phyloP scores from a whole-genome alignment of 805 yeast species.

The Naumovozyma dairenensis region DNA sequence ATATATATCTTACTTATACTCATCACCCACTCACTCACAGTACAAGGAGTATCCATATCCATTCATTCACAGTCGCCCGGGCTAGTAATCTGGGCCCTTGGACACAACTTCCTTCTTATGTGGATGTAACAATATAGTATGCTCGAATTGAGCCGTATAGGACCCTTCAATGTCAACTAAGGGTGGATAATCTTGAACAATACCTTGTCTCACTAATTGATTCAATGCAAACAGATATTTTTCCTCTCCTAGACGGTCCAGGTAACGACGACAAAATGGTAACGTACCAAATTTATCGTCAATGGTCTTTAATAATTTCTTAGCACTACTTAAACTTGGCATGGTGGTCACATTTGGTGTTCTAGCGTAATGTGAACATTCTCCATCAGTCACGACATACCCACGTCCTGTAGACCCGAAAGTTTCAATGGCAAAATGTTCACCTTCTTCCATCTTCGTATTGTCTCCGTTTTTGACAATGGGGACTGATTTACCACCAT shows the following conservation, averaged over 20 bases:
- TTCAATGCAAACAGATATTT: constrained; percentile 82
- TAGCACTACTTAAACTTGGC: constrained; percentile 54
- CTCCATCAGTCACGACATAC: constrained; percentile 76
- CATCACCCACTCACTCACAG: no score
- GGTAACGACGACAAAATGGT: constrained; percentile 93
- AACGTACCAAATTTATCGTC: constrained; percentile 82
- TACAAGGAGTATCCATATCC: no score
- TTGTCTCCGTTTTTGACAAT: constrained; percentile 87
- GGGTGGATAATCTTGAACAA: constrained; percentile 93
- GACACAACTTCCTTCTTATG: constrained; percentile 90
- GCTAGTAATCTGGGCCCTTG: constrained; percentile 83
- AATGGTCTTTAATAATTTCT: constrained; percentile 56
- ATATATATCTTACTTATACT: no score
- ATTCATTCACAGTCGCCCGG: no score
- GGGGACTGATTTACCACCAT: constrained; percentile 94
- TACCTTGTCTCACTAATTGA: constrained; percentile 72
- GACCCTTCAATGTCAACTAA: constrained; percentile 72
- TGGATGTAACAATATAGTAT: constrained; percentile 83
- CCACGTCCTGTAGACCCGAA: constrained; percentile 97
- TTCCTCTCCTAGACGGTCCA: constrained; percentile 86
- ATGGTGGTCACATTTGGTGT: constrained; percentile 35
- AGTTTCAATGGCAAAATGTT: constrained; percentile 94
- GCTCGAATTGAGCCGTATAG: constrained; percentile 95
- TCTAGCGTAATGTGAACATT: constrained; percentile 86
- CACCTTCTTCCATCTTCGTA: constrained; percentile 99